A percentile compares a stretch with the other conserved stretches of the same genome.
These are phyloP conservation scores for Solanum arcanum DNA, from an alignment of 257 asterid genomes.

Conservation along the genomic window DNA sequence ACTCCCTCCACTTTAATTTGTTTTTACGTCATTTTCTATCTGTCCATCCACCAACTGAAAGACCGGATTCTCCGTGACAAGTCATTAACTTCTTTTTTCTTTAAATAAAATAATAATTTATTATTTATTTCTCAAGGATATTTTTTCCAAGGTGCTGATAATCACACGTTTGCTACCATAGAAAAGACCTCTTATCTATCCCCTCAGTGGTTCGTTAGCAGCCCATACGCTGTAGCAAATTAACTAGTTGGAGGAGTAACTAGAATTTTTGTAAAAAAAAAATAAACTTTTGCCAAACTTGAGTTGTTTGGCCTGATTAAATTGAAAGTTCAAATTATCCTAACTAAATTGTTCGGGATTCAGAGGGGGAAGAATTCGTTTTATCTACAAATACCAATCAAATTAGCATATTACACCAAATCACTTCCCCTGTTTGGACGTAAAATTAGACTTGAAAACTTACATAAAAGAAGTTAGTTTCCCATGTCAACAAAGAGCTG, in stretches of 20 bases:
- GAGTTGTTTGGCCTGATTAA: background rate
- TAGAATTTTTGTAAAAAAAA: background rate
- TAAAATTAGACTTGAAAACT: background rate
- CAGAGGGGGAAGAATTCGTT: background rate
- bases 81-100: background rate
- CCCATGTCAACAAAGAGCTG: background rate
- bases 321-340: background rate
- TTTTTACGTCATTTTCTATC: background rate
- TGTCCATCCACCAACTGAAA: background rate
- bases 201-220: background rate
- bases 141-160: background rate
- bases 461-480: background rate
- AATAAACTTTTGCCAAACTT: background rate
- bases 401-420: background rate
- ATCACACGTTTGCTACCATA: background rate
- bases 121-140: background rate
- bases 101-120: background rate
- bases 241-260: background rate
- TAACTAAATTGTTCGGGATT: background rate
- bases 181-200: background rate
- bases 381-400: background rate
- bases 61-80: background rate
- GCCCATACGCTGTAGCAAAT: background rate
- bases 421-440: background rate
- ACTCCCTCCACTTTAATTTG: background rate